Conservation (phyloP, 2,329 filamentous ascomycete species). For the Alternaria panax region DNA sequence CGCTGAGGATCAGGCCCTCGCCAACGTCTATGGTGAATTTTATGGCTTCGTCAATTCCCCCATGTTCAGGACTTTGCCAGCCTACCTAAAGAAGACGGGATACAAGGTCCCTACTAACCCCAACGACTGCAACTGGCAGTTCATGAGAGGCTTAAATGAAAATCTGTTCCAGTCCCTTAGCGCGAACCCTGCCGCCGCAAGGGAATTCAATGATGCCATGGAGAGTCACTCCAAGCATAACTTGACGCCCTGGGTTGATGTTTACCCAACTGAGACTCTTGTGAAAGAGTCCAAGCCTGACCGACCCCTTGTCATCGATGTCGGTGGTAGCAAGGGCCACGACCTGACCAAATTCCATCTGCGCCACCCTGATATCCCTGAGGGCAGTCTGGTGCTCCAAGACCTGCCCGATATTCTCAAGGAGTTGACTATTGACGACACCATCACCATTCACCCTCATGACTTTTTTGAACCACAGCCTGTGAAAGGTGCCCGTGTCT, state of each 20-base stretch:
- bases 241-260: constrained; percentile 4
- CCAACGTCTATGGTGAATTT: constrained; percentile 11
- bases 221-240: constrained; percentile 8
- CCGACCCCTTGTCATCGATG: constrained; percentile 6
- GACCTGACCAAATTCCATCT: constrained; percentile 8
- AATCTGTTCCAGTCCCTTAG: constrained; percentile 10
- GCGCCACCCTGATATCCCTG: constrained; percentile 3
- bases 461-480: constrained; percentile 11
- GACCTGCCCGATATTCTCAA: constrained; percentile 10
- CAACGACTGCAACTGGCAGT: constrained; percentile 12
- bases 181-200: constrained; percentile 12
- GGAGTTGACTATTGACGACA: constrained; percentile 1
- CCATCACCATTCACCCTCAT: constrained; percentile 3
- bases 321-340: constrained; percentile 13
- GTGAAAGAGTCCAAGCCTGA: constrained; percentile 1
- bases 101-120: constrained; percentile 9
- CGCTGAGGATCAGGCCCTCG: constrained; percentile 10
- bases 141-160: constrained; percentile 8
- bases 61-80: constrained; percentile 10
- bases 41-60: constrained; percentile 12
- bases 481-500: constrained; percentile 7
- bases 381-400: constrained; percentile 7
- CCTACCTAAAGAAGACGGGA: constrained; percentile 9
- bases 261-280: constrained; percentile 7
- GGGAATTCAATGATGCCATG: constrained; percentile 11